Evolutionary conservation across 1,284 basidiomycete species (phyloP), one percentile per base, ranked within the genome.

Genomic region (Caloboletus firmus): DNA sequence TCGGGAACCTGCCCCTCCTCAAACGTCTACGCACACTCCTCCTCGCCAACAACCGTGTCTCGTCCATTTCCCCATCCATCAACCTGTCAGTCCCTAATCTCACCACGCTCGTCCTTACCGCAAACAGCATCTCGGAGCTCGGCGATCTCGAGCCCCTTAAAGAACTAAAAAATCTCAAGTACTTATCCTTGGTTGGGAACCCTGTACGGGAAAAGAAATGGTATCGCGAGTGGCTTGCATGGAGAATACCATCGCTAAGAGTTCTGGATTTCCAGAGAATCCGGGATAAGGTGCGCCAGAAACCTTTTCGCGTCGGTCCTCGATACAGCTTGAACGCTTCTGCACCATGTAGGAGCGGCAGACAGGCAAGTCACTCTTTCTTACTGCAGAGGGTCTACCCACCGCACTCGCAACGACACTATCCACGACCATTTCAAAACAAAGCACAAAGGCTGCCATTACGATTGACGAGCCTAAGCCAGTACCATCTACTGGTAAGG

Each of bases 211-310:
- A 95, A 75, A 91, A 92, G 78, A 91, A 95, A 82, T 93, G 93
- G 83, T 99, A 99, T 79, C 86, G 93, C 73, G 91, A 93, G 76
- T 99, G 94, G 87, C 85, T 94, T 77, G 84, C 89, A 66, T 90
- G 84, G 81, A 84, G 86, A 77, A 77, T 89, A 77, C 83, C 86
- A 72, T 79, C 81, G 67, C 82, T 99, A 67, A 88, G 95, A 79
- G 91, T 95, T 71, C 82, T 99, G 67, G 97, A 99, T 81, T 99
- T 92, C 75, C 88, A 93, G 78, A 87, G 96, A 73, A 91, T 99
- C 69, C 91, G 93, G 73, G 93, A 98, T 72, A 92, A 93, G 83
- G 92, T 93, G 75, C 76, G 89, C 73, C 65, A 70, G 67, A 71
- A 65, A 72, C 51, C 34, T 52, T 59, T 58, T 61, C 55, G 54